A percentile compares a stretch with the other conserved stretches of the same genome.
Evolutionary conservation across 129 eudicot genomes (phyloP).

Genomic region (Logfia minima): DNA sequence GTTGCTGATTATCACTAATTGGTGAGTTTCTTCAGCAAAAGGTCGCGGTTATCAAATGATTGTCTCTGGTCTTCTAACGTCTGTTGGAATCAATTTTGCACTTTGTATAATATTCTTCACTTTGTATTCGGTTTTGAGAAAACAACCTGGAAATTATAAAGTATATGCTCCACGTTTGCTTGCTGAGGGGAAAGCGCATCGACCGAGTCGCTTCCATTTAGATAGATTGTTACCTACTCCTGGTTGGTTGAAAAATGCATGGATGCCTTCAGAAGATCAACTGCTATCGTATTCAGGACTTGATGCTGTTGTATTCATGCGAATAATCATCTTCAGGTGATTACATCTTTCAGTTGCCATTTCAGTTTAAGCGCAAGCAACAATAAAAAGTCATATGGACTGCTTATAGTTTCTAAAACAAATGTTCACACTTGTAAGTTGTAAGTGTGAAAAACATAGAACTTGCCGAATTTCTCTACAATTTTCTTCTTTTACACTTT

Average conservation of each 20-base stretch:
- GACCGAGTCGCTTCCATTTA: conserved; percentile 29
- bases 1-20: conserved; percentile 27
- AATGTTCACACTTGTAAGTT: too few species aligned
- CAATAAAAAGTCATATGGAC: background rate
- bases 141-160: conserved; percentile 53
- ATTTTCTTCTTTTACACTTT: too few species aligned
- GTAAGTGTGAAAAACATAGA: too few species aligned
- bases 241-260: conserved; percentile 57
- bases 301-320: conserved; percentile 70
- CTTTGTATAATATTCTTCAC: conserved; percentile 56
- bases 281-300: conserved; percentile 55
- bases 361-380: background rate
- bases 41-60: conserved; percentile 40
- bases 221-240: conserved; percentile 47
- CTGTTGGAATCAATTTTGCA: conserved; percentile 59
- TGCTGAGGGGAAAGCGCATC: conserved; percentile 32
- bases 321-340: conserved; percentile 66
- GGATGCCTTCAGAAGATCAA: conserved; percentile 62
- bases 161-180: conserved; percentile 54
- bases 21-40: conserved; percentile 20
- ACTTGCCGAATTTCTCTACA: too few species aligned
- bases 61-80: conserved; percentile 67
- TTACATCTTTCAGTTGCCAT: background rate
- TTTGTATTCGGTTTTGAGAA: conserved; percentile 59
- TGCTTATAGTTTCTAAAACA: background rate